Conservation (phyloP, 148 eudicot genomes). For the Gaultheria prostrata region DNA sequence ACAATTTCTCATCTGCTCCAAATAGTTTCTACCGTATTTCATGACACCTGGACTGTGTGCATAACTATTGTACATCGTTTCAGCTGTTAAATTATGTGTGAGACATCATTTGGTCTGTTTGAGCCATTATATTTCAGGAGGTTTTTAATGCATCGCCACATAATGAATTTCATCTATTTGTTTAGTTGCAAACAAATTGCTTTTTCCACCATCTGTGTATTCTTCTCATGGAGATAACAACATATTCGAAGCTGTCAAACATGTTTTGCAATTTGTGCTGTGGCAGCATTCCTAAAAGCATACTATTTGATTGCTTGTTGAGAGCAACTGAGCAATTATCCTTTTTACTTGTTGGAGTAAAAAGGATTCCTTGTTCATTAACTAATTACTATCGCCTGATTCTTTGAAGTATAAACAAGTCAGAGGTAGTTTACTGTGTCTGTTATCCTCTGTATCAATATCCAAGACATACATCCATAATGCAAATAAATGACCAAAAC, state of each 20-base stretch:
- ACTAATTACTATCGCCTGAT: neutral
- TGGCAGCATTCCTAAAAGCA: neutral
- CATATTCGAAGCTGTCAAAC: neutral
- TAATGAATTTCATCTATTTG: neutral
- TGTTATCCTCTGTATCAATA: neutral
- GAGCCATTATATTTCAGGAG: neutral
- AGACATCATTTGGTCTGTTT: slow-evolving; percentile 6
- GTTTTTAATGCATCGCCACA: neutral
- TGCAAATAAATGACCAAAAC: neutral
- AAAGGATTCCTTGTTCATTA: too few relatives aligned
- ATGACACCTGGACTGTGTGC: neutral
- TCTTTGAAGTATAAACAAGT: neutral
- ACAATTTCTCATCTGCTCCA: neutral
- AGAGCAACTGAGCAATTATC: neutral
- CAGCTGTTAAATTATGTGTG: too few relatives aligned
- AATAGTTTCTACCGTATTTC: neutral
- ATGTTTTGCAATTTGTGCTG: neutral
- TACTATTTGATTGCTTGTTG: slow-evolving; percentile 5
- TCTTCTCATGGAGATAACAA: neutral
- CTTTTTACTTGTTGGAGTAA: too few relatives aligned
- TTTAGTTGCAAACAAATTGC: neutral
- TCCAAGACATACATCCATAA: neutral
- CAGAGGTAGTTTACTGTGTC: neutral
- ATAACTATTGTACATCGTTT: neutral
- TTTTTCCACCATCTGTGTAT: neutral